phyloP scores from a whole-genome alignment of 169 alveolate genomes.

The Plasmodium sp. region DNA sequence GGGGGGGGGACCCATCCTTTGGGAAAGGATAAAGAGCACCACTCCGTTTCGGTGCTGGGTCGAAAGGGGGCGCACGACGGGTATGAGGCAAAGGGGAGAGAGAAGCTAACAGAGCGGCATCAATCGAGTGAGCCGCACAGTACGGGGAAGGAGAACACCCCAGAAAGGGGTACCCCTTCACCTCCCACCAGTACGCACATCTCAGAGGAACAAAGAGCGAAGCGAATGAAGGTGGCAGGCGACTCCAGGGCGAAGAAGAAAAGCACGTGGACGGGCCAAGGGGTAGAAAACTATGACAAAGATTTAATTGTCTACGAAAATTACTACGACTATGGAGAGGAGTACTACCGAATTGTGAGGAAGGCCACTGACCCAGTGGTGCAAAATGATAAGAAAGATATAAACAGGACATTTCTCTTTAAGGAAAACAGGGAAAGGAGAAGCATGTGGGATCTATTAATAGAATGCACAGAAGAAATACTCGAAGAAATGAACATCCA shows the following conservation, averaged over 20 bases:
- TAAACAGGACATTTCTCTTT: constrained; percentile 21
- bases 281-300: neutral
- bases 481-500: constrained; percentile 72
- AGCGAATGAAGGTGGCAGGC: neutral
- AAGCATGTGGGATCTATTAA: constrained; percentile 83
- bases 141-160: neutral
- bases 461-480: constrained; percentile 78
- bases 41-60: neutral
- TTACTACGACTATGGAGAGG: constrained; percentile 47
- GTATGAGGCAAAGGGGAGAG: neutral
- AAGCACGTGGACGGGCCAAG: neutral
- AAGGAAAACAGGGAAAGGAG: constrained; percentile 62
- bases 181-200: neutral
- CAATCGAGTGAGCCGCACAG: neutral
- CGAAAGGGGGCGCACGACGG: neutral
- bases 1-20: neutral
- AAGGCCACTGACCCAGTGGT: neutral
- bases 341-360: constrained; percentile 49
- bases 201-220: neutral
- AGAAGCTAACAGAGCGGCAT: neutral
- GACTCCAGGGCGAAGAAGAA: neutral
- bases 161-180: neutral
- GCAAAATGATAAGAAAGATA: neutral
- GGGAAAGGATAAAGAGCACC: neutral
- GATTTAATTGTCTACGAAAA: constrained; percentile 6